Conservation (phyloP, 2,329 filamentous ascomycete genomes). For the Tolypocladium tundrense region DNA sequence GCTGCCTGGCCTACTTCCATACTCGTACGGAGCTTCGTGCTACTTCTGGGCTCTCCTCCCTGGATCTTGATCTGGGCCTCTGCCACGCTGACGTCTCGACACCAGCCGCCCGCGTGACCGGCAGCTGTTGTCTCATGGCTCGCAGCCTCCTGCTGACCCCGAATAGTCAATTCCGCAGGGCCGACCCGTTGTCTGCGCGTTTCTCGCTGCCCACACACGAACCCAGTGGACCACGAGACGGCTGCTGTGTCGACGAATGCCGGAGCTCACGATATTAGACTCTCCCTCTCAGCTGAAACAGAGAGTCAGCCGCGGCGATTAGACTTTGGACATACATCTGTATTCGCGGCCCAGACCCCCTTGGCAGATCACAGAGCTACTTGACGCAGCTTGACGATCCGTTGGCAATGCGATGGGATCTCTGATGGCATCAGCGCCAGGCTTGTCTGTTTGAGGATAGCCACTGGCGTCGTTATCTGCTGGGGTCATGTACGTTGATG, state of each 20-base stretch:
- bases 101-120: neutral
- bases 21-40: neutral
- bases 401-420: neutral
- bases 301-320: neutral
- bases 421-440: neutral
- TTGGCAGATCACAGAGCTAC: neutral
- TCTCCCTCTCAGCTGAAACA: neutral
- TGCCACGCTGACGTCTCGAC: neutral
- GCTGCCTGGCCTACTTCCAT: neutral
- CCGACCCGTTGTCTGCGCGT: neutral
- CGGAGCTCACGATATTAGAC: neutral
- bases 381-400: neutral
- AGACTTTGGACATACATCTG: neutral
- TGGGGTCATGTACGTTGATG: neutral
- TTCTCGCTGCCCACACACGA: neutral
- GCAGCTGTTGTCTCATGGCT: neutral
- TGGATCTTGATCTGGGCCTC: neutral
- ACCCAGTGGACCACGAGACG: neutral
- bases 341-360: neutral
- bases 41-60: neutral
- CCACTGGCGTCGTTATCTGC: neutral
- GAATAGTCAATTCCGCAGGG: neutral
- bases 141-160: slow-evolving; percentile 5
- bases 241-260: neutral
- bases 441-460: neutral